phyloP scores from a whole-genome alignment of 805 yeast species.

The Saturnispora dispora region DNA sequence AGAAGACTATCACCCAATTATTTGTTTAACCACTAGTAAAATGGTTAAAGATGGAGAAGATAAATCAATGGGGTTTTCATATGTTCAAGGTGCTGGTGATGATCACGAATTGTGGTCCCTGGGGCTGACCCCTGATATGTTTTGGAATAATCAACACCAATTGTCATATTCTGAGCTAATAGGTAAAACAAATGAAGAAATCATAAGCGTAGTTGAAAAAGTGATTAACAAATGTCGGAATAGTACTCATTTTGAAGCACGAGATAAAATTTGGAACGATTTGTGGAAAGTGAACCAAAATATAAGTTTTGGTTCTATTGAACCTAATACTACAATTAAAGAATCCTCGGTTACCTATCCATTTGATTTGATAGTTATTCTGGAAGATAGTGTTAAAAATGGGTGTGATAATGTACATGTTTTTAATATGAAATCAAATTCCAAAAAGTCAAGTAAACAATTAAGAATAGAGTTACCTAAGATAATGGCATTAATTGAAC shows the following conservation, averaged over 20 bases:
- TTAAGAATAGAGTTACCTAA: slow-evolving; percentile 40
- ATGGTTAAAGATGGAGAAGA: slow-evolving; percentile 51
- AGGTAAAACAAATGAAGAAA: slow-evolving; percentile 24
- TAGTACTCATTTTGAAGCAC: no score
- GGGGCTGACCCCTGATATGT: slow-evolving; percentile 40
- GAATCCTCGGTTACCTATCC: neutral
- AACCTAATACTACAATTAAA: neutral
- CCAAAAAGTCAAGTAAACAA: slow-evolving; percentile 60
- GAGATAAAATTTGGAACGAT: slow-evolving; percentile 1
- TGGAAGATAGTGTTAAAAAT: slow-evolving; percentile 12
- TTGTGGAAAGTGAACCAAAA: slow-evolving; percentile 10
- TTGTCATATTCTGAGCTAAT: slow-evolving; percentile 14
- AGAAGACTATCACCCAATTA: slow-evolving; percentile 32
- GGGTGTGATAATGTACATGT: slow-evolving; percentile 19
- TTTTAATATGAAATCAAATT: slow-evolving; percentile 19
- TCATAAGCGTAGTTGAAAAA: slow-evolving; percentile 13
- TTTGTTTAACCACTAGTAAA: slow-evolving; percentile 52
- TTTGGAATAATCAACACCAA: slow-evolving; percentile 42
- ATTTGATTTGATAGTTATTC: slow-evolving; percentile 23
- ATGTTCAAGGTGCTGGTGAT: slow-evolving; percentile 92
- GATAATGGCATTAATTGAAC: slow-evolving; percentile 27
- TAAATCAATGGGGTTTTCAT: slow-evolving; percentile 39
- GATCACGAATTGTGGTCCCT: slow-evolving; percentile 85
- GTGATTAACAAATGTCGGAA: neutral
- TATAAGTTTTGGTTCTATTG: slow-evolving; percentile 20